These are phyloP conservation scores for Vitis labrusca DNA, from an alignment of 164 flowering plant species.

Conservation along the genomic window DNA sequence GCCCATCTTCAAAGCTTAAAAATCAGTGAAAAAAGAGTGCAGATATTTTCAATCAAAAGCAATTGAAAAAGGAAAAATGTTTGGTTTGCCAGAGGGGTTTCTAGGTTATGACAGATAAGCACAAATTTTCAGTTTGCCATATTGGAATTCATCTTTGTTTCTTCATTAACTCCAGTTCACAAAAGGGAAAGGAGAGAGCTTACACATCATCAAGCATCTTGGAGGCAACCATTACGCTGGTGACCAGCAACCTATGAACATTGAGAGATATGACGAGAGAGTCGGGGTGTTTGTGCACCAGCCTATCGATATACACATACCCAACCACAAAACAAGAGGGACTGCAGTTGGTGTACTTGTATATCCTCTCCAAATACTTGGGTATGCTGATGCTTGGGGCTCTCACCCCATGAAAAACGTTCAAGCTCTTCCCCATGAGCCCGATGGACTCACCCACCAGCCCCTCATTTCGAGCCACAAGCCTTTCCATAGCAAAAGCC, in stretches of 20 bases:
- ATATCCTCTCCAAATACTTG: slow-evolving; percentile 85
- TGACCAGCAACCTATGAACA: slow-evolving; percentile 82
- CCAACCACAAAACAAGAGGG: slow-evolving; percentile 95
- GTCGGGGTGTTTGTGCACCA: slow-evolving; percentile 72
- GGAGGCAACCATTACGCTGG: slow-evolving; percentile 87
- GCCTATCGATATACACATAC: slow-evolving; percentile 76
- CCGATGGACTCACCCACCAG: slow-evolving; percentile 19
- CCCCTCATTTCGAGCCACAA: slow-evolving; percentile 75
- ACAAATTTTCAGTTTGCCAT: too few relatives aligned
- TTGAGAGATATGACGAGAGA: slow-evolving; percentile 76
- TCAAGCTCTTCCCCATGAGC: slow-evolving; percentile 42
- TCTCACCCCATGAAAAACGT: slow-evolving; percentile 73
- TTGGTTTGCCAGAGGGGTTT: too few relatives aligned
- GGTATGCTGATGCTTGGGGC: slow-evolving; percentile 76
- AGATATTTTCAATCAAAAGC: too few relatives aligned
- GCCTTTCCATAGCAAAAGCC: slow-evolving; percentile 59
- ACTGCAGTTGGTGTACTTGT: slow-evolving; percentile 81
- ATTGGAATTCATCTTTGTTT: too few relatives aligned
- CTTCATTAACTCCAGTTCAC: background rate
- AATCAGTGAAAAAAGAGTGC: too few relatives aligned
- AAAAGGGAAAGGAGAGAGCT: slow-evolving; percentile 17
- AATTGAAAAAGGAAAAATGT: too few relatives aligned
- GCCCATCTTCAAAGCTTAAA: too few relatives aligned
- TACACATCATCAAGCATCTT: slow-evolving; percentile 94
- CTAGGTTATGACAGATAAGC: too few relatives aligned